Conservation (phyloP, 768 basidiomycete genomes). For the Ramaria sp. region DNA sequence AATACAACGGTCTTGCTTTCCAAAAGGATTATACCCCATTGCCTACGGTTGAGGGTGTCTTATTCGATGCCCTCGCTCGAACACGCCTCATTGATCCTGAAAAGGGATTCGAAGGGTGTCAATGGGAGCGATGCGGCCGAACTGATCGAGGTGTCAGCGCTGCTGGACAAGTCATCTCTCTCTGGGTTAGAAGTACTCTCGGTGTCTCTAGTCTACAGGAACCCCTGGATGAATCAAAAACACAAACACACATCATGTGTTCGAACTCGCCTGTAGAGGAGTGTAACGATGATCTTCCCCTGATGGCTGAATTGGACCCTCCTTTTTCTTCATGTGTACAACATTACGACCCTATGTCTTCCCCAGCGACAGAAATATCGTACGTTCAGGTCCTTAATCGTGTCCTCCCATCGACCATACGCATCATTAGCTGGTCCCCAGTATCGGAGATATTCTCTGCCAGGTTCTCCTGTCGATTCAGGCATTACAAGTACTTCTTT, state of each 20-base stretch:
- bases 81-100: slow-evolving; percentile 67
- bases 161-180: slow-evolving; percentile 84
- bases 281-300: slow-evolving; percentile 9
- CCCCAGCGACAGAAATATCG: slow-evolving; percentile 43
- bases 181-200: slow-evolving; percentile 78
- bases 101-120: slow-evolving; percentile 73
- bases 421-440: slow-evolving; percentile 90
- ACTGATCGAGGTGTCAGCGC: slow-evolving; percentile 95
- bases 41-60: slow-evolving; percentile 84
- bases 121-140: slow-evolving; percentile 84
- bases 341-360: not conserved
- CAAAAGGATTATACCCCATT: slow-evolving; percentile 62
- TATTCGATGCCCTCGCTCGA: slow-evolving; percentile 72
- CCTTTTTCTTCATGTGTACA: slow-evolving; percentile 14
- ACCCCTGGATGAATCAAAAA: not conserved
- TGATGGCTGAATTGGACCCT: slow-evolving; percentile 8
- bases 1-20: slow-evolving; percentile 83
- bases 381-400: slow-evolving; percentile 79
- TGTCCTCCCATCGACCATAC: slow-evolving; percentile 80
- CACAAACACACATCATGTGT: not conserved
- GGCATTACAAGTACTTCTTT: slow-evolving; percentile 99
- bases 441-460: slow-evolving; percentile 72
- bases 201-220: slow-evolving; percentile 9
- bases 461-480: slow-evolving; percentile 72
- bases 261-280: not conserved